Evolutionary conservation across 805 yeast species (phyloP), one percentile per base, ranked within the genome.

Genomic region (Ogataea nitratoaversa): DNA sequence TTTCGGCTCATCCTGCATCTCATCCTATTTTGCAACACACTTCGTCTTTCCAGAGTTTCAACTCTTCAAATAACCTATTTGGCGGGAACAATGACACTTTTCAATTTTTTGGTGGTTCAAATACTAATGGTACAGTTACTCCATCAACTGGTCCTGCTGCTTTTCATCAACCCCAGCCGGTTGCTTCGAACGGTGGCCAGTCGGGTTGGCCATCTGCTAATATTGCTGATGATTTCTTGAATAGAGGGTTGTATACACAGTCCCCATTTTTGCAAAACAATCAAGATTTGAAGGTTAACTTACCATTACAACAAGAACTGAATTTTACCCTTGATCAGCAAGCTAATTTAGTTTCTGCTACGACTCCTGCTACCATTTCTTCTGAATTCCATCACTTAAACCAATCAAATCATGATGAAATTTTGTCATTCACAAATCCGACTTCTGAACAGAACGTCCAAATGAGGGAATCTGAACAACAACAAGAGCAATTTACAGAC

Each of bases 261-360:
- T 50, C 64, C 34, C 64, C 62, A 43, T 57, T 63, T 30, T 59
- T 61, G 30, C 60, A 47, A 30, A 34, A 36, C 19, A 33, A 35
- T 12, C 34, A 32, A 19, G 43, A 43, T 23, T 16, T 44, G 23
- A 35, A 23, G 12, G 28, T 31, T 8, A 18, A 25, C 9, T 32
- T 48, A 30, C 46, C 42, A 14, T 32, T 41, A 31, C 42, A 31
- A 28, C 34, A 40, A 12, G 40, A 42, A 13, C 30, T 45, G 17
- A 32, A 30, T n/a, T 35, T 42, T 12, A 36, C 29, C 11, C 20
- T 44, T 9, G 44, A 34, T n/a, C 32, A 24, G 3, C 22, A 34
- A 18, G 17, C 36, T 16, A 2, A 32, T 8, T 7, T 34, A 7
- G 19, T 28, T 28, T 25, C 33, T 29, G 25, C 32, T 38, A 11